Evolutionary conservation across 805 yeast genomes (phyloP), one percentile per base, ranked within the genome.

Genomic region (Ogataea degrootiae): DNA sequence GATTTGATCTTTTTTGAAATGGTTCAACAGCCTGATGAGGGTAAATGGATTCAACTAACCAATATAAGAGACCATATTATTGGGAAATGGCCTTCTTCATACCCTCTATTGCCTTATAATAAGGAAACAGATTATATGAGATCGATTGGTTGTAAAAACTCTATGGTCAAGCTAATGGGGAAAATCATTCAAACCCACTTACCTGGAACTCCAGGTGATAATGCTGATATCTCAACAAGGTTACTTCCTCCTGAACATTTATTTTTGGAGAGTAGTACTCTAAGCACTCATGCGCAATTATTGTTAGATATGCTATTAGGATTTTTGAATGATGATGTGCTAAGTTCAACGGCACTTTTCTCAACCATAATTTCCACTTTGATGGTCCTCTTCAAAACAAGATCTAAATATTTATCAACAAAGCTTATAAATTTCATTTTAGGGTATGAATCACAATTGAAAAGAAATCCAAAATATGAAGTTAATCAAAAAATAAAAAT

Each of bases 261-360:
- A 1, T 76, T 87, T 37, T 72, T 90, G 39, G 77, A 78, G 45
- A 52, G 45, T 21, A 47, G 59, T 9, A 41, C 70, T 21, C 66
- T 90, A 51, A 89, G 85, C 54, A 78, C 84, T 6, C 96, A 91
- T 61, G 85, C 91, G 0, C 76, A 75, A 46, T 82, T 75, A 3
- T 68, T 86, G 46, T 67, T 94, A 34, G 96, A 89, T 55, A 63
- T 80, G 34, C 62, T 92, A 31, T 68, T 89, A 41, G 69, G 72
- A 40, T 69, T 75, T 16, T 69, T 91, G 46, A 70, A 73, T 37
- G 81, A 75, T 34, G 85, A 80, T 43, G 67, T 74, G n/a, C 60
- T 80, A 54, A 65, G 76, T 51, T 72, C 82, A 43, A 72, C 84
- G 12, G 79, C 85, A 5, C 55, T 80, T 3, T 77, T 86, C 44